phyloP scores from a whole-genome alignment of 2,329 filamentous ascomycete genomes.

The Tolypocladium cylindrosporum region DNA sequence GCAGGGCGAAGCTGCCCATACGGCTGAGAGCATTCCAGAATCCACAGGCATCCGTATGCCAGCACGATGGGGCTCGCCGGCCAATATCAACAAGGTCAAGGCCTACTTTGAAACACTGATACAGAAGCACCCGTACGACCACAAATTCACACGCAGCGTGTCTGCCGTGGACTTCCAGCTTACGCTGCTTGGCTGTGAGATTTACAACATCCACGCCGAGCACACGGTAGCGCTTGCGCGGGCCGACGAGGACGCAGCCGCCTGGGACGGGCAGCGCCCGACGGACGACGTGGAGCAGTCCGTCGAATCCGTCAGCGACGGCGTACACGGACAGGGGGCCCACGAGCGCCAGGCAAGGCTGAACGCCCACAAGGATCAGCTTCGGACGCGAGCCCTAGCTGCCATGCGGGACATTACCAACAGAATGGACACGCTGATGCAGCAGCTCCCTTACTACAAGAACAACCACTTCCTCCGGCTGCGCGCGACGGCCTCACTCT shows the following conservation, averaged over 20 bases:
- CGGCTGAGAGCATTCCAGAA: not conserved
- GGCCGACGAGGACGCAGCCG: not conserved
- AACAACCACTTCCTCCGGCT: conserved; percentile 58
- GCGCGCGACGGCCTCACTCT: conserved; percentile 64
- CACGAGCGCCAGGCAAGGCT: conserved; percentile 8
- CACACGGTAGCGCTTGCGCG: conserved; percentile 32
- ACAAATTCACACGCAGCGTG: conserved; percentile 44
- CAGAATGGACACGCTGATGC: conserved; percentile 62
- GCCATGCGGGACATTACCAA: conserved; percentile 53
- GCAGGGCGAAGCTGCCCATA: not conserved
- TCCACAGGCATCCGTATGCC: not conserved
- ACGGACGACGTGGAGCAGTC: conserved; percentile 14
- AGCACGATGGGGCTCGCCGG: conserved; percentile 30
- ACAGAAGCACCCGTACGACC: conserved; percentile 63
- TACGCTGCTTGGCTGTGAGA: conserved; percentile 69
- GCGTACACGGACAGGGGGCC: conserved; percentile 1
- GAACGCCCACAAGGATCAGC: conserved; percentile 22
- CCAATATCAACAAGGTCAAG: conserved; percentile 34
- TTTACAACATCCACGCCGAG: conserved; percentile 62
- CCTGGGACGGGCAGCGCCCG: not conserved
- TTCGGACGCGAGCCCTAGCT: conserved; percentile 42
- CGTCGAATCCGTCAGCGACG: not conserved
- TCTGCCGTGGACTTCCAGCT: conserved; percentile 72
- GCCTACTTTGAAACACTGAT: conserved; percentile 71
- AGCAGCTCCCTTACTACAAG: conserved; percentile 59